phyloP scores from a whole-genome alignment of 306 rosid genomes.

The Prunus salicina region DNA sequence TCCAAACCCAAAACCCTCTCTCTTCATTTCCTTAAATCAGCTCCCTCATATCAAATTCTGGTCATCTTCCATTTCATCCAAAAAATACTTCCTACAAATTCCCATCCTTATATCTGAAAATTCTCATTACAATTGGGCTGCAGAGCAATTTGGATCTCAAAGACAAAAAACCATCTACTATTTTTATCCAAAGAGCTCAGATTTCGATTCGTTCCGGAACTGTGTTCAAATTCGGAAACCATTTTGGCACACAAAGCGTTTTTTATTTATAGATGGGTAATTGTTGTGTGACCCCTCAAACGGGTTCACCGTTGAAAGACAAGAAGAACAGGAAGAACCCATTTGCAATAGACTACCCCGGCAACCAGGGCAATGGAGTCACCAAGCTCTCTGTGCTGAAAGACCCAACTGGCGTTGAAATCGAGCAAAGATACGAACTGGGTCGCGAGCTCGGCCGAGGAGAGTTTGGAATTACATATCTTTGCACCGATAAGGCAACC shows the following conservation, averaged over 20 bases:
- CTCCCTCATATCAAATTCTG: conserved; percentile 4
- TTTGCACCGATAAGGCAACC: conserved; percentile 61
- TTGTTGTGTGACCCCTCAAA: conserved; percentile 57
- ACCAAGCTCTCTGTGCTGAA: conserved; percentile 53
- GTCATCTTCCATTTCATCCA: background rate
- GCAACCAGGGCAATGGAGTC: conserved; percentile 12
- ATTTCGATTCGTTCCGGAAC: background rate
- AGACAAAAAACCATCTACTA: background rate
- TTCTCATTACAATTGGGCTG: background rate
- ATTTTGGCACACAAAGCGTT: background rate
- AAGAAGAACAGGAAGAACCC: conserved; percentile 58
- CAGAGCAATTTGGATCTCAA: background rate
- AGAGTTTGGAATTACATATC: conserved; percentile 87
- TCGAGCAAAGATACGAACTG: conserved; percentile 56
- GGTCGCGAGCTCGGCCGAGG: conserved; percentile 95
- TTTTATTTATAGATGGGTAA: conserved; percentile 58
- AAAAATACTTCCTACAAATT: background rate
- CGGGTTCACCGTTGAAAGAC: conserved; percentile 15
- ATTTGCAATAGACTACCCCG: conserved; percentile 46
- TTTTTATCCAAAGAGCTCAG: background rate
- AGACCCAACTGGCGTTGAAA: conserved; percentile 73
- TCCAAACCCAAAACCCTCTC: conserved; percentile 10
- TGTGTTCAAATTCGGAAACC: background rate
- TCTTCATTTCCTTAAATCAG: background rate
- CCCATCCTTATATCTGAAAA: background rate